Conservation (phyloP, 768 basidiomycete species). For the Astraeus odoratus region DNA sequence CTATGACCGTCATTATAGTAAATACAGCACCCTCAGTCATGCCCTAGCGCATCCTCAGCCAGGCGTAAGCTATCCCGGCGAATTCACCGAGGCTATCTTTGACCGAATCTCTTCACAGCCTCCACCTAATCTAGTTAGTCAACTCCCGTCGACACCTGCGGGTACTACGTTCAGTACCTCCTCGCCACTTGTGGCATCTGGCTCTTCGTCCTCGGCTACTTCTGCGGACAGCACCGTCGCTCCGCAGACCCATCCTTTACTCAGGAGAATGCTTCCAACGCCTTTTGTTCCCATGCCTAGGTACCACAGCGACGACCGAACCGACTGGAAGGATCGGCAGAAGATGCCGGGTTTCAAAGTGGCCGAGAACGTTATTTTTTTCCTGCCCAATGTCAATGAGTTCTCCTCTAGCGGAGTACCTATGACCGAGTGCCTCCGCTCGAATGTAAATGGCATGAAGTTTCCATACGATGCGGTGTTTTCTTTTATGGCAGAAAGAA, state of each 20-base stretch:
- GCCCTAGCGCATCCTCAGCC: not conserved
- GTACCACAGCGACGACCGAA: not conserved
- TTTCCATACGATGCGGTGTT: constrained; percentile 3
- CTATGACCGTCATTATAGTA: not conserved
- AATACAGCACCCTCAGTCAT: not conserved
- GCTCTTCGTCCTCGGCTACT: not conserved
- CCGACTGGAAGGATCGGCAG: not conserved
- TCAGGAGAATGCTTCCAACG: not conserved
- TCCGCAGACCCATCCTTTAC: not conserved
- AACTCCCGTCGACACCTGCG: not conserved
- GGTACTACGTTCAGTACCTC: too few relatives aligned
- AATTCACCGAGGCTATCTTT: too few relatives aligned
- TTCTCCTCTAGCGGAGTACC: constrained; percentile 1
- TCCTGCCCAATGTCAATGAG: not conserved
- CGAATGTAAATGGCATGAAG: not conserved
- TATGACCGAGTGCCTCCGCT: constrained; percentile 2
- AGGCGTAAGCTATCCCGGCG: not conserved
- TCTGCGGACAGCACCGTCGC: not conserved
- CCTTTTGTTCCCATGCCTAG: constrained; percentile 1
- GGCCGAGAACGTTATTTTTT: not conserved
- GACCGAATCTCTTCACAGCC: too few relatives aligned
- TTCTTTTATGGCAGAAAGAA: not conserved
- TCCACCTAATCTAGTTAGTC: too few relatives aligned
- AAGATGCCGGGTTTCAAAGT: not conserved
- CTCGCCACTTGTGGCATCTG: not conserved